phyloP scores from a whole-genome alignment of 192 early-diverging fungal species.

The Anaeromyces robustus region DNA sequence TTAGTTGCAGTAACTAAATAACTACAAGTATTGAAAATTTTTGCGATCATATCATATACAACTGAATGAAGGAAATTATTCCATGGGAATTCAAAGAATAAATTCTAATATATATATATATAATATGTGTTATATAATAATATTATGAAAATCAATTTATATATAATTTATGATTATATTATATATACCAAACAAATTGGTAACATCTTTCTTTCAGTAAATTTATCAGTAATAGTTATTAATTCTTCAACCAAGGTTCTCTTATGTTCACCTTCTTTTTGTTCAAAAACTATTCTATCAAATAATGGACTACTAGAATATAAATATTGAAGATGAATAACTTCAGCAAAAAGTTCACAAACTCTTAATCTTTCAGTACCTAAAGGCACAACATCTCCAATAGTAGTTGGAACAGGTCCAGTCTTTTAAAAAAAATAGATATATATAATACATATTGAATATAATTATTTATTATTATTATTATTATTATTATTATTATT shows the following conservation, averaged over 20 bases:
- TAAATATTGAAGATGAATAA: slow-evolving; percentile 68
- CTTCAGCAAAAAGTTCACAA: slow-evolving; percentile 96
- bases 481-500: too few relatives aligned
- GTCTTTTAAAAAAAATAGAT: slow-evolving; percentile 5
- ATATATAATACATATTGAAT: too few relatives aligned
- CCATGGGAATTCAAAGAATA: slow-evolving; percentile 91
- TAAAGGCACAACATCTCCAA: slow-evolving; percentile 63
- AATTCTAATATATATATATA: slow-evolving; percentile 16
- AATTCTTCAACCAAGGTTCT: slow-evolving; percentile 29
- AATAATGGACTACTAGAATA: slow-evolving; percentile 40
- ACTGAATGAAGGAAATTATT: slow-evolving; percentile 99
- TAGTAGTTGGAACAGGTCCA: slow-evolving; percentile 51
- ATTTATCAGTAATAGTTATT: slow-evolving; percentile 21
- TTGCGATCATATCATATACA: slow-evolving; percentile 96
- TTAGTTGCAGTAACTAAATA: slow-evolving; percentile 22
- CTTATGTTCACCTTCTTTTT: neutral
- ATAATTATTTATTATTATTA: too few relatives aligned
- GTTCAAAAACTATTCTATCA: slow-evolving; percentile 19
- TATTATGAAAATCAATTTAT: too few relatives aligned
- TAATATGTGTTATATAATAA: too few relatives aligned
- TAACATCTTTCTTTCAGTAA: slow-evolving; percentile 29
- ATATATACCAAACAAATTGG: slow-evolving; percentile 28
- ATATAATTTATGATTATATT: neutral
- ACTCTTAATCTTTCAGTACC: slow-evolving; percentile 92
- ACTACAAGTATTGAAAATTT: slow-evolving; percentile 87